A percentile compares a stretch with the other conserved stretches of the same genome.
Conservation (phyloP, 495 filamentous ascomycete genomes). For the Aspergillus conjunctus region DNA sequence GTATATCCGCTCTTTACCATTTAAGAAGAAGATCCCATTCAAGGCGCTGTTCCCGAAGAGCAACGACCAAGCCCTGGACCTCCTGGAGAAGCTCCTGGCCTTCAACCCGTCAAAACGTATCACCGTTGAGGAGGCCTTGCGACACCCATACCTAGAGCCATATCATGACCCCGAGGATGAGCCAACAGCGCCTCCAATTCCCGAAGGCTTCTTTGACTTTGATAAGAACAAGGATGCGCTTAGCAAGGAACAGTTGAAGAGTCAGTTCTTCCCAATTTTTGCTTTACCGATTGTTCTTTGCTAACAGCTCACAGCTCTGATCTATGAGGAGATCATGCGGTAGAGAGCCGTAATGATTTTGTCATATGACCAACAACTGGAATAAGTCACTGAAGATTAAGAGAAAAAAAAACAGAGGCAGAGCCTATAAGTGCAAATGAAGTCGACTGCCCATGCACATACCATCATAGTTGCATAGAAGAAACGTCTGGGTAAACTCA, state of each 20-base stretch:
- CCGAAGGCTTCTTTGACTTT: constrained; percentile 99
- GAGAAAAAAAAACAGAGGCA: constrained; percentile 8
- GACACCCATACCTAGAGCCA: constrained; percentile 97
- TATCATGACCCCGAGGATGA: constrained; percentile 99
- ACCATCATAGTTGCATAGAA: constrained; percentile 27
- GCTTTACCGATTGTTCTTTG: neutral
- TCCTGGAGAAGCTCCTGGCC: constrained; percentile 91
- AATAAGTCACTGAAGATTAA: neutral
- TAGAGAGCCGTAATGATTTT: constrained; percentile 48
- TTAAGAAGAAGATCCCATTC: constrained; percentile 99
- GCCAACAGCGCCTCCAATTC: constrained; percentile 93
- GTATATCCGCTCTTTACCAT: constrained; percentile 98
- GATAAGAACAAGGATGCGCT: constrained; percentile 99
- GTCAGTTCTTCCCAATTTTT: constrained; percentile 46
- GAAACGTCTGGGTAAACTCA: constrained; percentile 20
- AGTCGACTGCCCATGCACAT: constrained; percentile 19
- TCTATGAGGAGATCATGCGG: constrained; percentile 99
- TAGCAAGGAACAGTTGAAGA: constrained; percentile 96
- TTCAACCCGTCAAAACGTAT: constrained; percentile 99
- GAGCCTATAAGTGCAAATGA: constrained; percentile 6
- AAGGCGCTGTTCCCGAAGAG: constrained; percentile 97
- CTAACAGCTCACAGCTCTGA: constrained; percentile 62
- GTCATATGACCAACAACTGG: neutral
- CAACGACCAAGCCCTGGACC: constrained; percentile 86
- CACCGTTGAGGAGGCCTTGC: constrained; percentile 93